Conservation (phyloP, 2,329 filamentous ascomycete species). For the Hirsutella thompsonii region DNA sequence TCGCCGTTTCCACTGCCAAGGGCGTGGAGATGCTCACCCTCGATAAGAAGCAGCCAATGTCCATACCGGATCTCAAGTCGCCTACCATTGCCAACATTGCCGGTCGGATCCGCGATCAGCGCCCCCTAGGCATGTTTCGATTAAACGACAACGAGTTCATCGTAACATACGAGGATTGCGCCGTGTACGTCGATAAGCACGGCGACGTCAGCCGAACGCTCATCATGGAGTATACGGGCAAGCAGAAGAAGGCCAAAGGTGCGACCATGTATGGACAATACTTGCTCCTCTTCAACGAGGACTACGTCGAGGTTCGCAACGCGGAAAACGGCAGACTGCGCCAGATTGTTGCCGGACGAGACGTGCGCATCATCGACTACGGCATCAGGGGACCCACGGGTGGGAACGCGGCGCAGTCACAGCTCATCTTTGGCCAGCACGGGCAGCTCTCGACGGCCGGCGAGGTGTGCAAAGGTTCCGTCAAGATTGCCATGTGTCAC, state of each 20-base stretch:
- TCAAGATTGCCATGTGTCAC: constrained; percentile 94
- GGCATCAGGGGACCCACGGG: constrained; percentile 53
- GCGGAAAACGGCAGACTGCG: constrained; percentile 87
- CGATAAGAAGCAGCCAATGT: constrained; percentile 94
- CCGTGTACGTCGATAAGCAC: constrained; percentile 96
- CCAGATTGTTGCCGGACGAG: constrained; percentile 85
- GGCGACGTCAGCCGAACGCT: constrained; percentile 88
- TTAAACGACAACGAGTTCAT: constrained; percentile 87
- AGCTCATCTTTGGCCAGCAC: constrained; percentile 21
- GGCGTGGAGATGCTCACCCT: constrained; percentile 93
- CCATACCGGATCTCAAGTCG: constrained; percentile 73
- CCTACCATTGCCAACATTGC: constrained; percentile 77
- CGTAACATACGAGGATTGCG: constrained; percentile 88
- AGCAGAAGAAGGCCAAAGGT: constrained; percentile 60
- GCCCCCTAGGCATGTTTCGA: constrained; percentile 90
- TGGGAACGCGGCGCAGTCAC: constrained; percentile 23
- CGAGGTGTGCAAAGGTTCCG: constrained; percentile 52
- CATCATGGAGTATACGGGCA: constrained; percentile 98
- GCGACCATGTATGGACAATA: constrained; percentile 88
- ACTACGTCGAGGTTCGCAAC: constrained; percentile 95
- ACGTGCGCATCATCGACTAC: constrained; percentile 84
- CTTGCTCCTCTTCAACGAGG: constrained; percentile 83
- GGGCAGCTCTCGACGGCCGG: constrained; percentile 19
- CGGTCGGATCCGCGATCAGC: constrained; percentile 66
- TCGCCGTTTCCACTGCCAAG: constrained; percentile 81